Percentiles rank a stretch among this genome's conserved stretches.
phyloP scores from a whole-genome alignment of 2,329 filamentous ascomycete species.

The Cercospora citrullina region DNA sequence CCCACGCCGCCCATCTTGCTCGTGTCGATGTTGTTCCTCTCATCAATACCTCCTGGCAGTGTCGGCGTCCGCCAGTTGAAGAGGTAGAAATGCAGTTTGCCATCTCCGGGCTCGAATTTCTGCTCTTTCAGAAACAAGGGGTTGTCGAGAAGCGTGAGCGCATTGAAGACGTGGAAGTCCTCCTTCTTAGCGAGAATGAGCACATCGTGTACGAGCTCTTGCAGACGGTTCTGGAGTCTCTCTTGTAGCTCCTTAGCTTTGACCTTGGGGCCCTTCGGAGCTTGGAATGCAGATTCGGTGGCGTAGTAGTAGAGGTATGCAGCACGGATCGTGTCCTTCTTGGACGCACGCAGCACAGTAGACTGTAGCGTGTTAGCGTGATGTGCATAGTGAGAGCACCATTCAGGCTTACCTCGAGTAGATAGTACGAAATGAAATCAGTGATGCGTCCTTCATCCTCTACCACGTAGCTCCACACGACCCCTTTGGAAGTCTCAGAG shows the following conservation, averaged over 20 bases:
- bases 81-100: slow-evolving; percentile 92
- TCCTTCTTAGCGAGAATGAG: slow-evolving; percentile 80
- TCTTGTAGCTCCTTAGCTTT: slow-evolving; percentile 54
- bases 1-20: slow-evolving; percentile 82
- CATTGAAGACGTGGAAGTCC: slow-evolving; percentile 96
- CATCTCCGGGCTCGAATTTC: slow-evolving; percentile 92
- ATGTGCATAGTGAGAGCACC: not conserved
- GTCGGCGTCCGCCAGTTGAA: slow-evolving; percentile 92
- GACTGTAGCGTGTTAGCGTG: slow-evolving; percentile 49
- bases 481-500: slow-evolving; percentile 72
- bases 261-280: slow-evolving; percentile 30
- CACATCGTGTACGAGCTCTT: slow-evolving; percentile 77
- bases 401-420: slow-evolving; percentile 60
- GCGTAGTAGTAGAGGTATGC: slow-evolving; percentile 99
- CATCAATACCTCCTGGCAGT: slow-evolving; percentile 82
- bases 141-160: slow-evolving; percentile 90
- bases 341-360: slow-evolving; percentile 77
- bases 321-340: slow-evolving; percentile 76
- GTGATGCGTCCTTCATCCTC: slow-evolving; percentile 78
- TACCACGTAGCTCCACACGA: slow-evolving; percentile 92
- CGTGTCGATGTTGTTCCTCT: slow-evolving; percentile 73
- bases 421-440: slow-evolving; percentile 97
- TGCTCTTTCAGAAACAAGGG: slow-evolving; percentile 88
- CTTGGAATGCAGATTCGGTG: slow-evolving; percentile 70
- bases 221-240: slow-evolving; percentile 75